Evolutionary conservation across 1,284 basidiomycete species (phyloP), one percentile per base, ranked within the genome.

Genomic region (Cutaneotrichosporon arboriforme): DNA sequence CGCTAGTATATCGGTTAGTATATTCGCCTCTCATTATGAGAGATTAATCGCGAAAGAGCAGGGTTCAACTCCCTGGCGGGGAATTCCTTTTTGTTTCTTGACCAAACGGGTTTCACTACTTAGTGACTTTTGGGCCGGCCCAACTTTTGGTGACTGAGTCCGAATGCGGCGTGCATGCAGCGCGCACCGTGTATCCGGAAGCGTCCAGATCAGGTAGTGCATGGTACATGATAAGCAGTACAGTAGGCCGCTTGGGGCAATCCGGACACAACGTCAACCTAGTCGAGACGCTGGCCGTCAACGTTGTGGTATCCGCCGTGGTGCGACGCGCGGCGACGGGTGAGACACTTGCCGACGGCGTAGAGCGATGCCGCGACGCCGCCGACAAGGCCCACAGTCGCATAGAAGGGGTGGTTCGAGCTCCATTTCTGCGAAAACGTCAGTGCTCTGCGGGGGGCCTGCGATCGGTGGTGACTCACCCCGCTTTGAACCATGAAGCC

Each of bases 321-420:
- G 15, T 14, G 22, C 35, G 35, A 18, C 12, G n/a, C 21, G 14
- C 47, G 37, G 23, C 69, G 67, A 33, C 66, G 54, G 14, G 55
- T 49, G 22, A 72, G 57, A 48, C 63, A 67, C 47, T 55, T 60
- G 46, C 69, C 63, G 39, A 75, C 47, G 2, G 69, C 33, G 14
- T 54, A 66, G 12, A 74, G 63, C 40, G 73, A 60, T 4, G 54
- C 51, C n/a, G 62, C 58, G 18, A 73, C 67, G 3, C 61, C 60
- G 1, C 55, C 57, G 9, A 72, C 57, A 14, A 73, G 55, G 15
- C 57, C 48, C 35, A 72, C 31, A n/a, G 74, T 40, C 9, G 69
- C 64, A 12, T 70, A 31, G 49, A 76, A 50, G 0, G 74, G 75
- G 54, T 77, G 72, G 17, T 69, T 59, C n/a, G 63, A 58, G 23